A percentile compares a stretch with the other conserved stretches of the same genome.
Evolutionary conservation across 257 asterid species (phyloP).

Genomic region (Solanum sejunctum): DNA sequence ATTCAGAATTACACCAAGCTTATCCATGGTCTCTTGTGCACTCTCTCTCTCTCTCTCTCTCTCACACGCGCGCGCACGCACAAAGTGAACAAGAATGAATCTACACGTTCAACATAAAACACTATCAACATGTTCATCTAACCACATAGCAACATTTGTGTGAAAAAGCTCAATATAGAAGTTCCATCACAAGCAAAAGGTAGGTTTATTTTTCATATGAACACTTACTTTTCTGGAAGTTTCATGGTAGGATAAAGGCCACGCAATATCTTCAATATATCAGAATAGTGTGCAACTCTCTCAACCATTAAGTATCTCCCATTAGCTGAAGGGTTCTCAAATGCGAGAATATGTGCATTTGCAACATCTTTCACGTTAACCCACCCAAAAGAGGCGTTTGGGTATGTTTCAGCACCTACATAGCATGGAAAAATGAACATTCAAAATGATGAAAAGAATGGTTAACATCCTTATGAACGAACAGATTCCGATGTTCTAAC

Average conservation of each 20-base stretch:
- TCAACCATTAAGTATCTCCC: slow-evolving; percentile 63
- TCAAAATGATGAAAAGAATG: background rate
- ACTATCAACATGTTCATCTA: background rate
- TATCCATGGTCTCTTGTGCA: background rate
- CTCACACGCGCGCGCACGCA: background rate
- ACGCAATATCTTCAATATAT: slow-evolving; percentile 29
- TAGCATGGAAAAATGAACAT: background rate
- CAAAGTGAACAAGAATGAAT: background rate
- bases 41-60: background rate
- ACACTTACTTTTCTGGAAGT: slow-evolving; percentile 56
- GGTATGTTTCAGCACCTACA: slow-evolving; percentile 57
- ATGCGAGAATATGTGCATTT: slow-evolving; percentile 56
- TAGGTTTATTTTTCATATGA: background rate
- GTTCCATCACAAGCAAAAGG: background rate
- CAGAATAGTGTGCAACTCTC: slow-evolving; percentile 39
- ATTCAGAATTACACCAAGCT: background rate
- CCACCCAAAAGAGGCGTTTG: slow-evolving; percentile 42
- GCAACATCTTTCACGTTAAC: slow-evolving; percentile 70
- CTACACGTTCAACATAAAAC: background rate
- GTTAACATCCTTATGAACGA: background rate
- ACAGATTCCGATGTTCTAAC: background rate
- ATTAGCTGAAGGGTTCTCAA: slow-evolving; percentile 51
- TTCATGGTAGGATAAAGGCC: slow-evolving; percentile 38
- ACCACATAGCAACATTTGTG: background rate
- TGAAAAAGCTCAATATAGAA: background rate